These are phyloP conservation scores for Huntiella moniliformis DNA, from an alignment of 2,329 filamentous ascomycete species.

Conservation along the genomic window DNA sequence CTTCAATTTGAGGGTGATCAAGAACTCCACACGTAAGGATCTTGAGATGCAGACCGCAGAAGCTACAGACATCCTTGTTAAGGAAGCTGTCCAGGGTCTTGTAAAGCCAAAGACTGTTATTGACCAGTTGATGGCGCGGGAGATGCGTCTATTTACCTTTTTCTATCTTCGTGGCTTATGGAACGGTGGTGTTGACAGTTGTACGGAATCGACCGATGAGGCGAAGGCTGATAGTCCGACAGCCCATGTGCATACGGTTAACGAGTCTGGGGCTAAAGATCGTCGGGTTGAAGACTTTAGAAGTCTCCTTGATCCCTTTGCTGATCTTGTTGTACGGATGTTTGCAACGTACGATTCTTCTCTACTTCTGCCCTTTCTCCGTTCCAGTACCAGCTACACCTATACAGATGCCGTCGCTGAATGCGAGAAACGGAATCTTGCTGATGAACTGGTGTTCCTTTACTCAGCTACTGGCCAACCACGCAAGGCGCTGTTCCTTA, in stretches of 20 bases:
- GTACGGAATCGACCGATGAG: slow-evolving; percentile 14
- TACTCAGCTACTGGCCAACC: slow-evolving; percentile 91
- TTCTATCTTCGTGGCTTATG: slow-evolving; percentile 83
- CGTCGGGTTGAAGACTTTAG: slow-evolving; percentile 38
- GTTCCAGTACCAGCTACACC: slow-evolving; percentile 68
- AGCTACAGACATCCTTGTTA: slow-evolving; percentile 68
- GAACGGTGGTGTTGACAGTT: slow-evolving; percentile 32
- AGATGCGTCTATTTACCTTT: slow-evolving; percentile 59
- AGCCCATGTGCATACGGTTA: background rate
- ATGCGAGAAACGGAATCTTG: slow-evolving; percentile 64
- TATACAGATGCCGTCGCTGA: slow-evolving; percentile 63
- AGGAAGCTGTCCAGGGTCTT: slow-evolving; percentile 67
- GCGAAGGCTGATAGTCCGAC: background rate
- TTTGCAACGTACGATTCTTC: slow-evolving; percentile 70
- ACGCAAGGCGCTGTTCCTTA: slow-evolving; percentile 76
- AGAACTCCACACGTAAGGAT: slow-evolving; percentile 49
- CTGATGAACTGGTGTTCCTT: slow-evolving; percentile 85
- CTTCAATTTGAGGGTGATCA: slow-evolving; percentile 65
- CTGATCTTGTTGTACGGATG: slow-evolving; percentile 67
- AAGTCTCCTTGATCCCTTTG: slow-evolving; percentile 65
- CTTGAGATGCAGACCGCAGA: slow-evolving; percentile 66
- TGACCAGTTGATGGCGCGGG: slow-evolving; percentile 49
- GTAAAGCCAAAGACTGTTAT: slow-evolving; percentile 64
- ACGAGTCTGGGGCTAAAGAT: slow-evolving; percentile 22
- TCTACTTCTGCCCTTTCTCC: slow-evolving; percentile 73